Evolutionary conservation across 2,329 filamentous ascomycete species (phyloP).

Genomic region (Sporothrix variecibatus): DNA sequence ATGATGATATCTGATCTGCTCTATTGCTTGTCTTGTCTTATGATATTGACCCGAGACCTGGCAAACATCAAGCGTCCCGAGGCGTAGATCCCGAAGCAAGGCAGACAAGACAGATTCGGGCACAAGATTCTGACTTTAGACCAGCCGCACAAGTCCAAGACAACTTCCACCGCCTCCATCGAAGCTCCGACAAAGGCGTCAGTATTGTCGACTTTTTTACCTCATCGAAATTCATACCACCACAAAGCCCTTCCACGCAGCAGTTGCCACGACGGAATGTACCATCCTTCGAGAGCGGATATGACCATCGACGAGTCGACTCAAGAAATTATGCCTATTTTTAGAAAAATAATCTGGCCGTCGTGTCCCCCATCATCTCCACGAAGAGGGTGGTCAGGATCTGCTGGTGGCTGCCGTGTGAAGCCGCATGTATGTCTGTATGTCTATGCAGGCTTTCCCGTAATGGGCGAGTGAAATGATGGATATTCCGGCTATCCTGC

Average conservation of each 20-base stretch:
- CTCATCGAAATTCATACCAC: background rate
- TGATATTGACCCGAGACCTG: background rate
- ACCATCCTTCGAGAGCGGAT: background rate
- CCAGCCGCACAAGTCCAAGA: background rate
- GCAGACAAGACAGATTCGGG: background rate
- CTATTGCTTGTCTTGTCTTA: background rate
- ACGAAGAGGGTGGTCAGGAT: conserved; percentile 10
- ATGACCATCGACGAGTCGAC: background rate
- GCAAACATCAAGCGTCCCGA: background rate
- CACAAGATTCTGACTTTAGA: background rate
- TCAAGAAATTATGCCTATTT: background rate
- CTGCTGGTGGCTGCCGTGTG: background rate
- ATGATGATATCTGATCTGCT: background rate
- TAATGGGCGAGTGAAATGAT: background rate
- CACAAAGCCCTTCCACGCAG: background rate
- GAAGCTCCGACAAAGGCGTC: background rate
- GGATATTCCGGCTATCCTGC: background rate
- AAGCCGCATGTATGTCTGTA: background rate
- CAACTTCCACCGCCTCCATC: background rate
- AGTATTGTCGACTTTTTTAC: background rate
- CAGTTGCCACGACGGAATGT: background rate
- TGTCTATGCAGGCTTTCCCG: background rate
- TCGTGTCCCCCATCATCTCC: background rate
- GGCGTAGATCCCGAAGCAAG: conserved; percentile 3
- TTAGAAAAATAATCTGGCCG: background rate